Evolutionary conservation across 2,329 filamentous ascomycete species (phyloP).

Genomic region (Hortaea werneckii): DNA sequence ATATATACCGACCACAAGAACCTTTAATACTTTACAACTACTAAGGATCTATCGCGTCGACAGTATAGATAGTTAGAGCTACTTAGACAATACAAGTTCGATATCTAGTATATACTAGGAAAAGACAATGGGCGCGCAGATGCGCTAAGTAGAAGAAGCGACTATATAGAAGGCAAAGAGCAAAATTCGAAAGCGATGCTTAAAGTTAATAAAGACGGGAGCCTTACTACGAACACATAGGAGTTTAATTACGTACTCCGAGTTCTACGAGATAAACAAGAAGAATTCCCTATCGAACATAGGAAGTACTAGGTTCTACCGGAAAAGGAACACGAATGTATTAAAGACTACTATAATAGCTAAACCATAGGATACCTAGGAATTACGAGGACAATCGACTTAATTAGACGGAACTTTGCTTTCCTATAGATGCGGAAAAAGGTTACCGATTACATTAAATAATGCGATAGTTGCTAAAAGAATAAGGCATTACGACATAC

Average conservation of each 20-base stretch:
- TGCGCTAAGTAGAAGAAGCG: not conserved
- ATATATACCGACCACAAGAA: constrained; percentile 10
- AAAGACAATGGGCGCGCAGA: not conserved
- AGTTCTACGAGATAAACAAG: constrained; percentile 2
- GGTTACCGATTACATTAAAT: constrained; percentile 5
- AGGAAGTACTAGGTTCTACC: constrained; percentile 6
- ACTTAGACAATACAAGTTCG: constrained; percentile 1
- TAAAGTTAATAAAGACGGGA: not conserved
- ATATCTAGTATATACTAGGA: constrained; percentile 2
- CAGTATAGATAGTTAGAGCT: constrained; percentile 5
- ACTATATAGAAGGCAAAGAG: constrained; percentile 2
- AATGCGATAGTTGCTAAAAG: constrained; percentile 2
- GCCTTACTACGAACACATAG: constrained; percentile 1
- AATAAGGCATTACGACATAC: constrained; percentile 6
- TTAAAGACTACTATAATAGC: constrained; percentile 8
- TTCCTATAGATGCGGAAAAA: constrained; percentile 4
- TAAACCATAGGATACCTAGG: constrained; percentile 5
- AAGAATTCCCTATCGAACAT: constrained; percentile 5
- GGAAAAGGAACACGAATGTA: constrained; percentile 6
- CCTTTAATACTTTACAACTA: constrained; percentile 10
- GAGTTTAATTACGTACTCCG: not conserved
- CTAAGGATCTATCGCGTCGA: constrained; percentile 6
- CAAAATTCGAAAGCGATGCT: not conserved
- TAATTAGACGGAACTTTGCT: constrained; percentile 4
- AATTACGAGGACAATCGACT: constrained; percentile 1